Percentiles rank a stretch among this genome's conserved stretches.
Conservation (phyloP, 345 rosid species). For the Melaleuca quinquenervia region DNA sequence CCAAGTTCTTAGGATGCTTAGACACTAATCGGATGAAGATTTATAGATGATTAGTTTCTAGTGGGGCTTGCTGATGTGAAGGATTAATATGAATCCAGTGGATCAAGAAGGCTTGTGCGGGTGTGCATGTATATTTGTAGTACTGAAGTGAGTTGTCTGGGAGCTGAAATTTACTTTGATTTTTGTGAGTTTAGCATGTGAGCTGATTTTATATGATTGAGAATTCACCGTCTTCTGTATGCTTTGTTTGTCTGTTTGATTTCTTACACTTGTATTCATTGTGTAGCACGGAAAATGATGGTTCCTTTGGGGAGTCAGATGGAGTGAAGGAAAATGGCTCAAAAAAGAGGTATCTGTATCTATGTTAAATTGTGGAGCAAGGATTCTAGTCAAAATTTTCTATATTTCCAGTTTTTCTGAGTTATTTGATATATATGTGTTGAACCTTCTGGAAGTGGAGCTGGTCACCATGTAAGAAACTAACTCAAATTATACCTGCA, state of each 20-base stretch:
- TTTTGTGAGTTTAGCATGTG: background rate
- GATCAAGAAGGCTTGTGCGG: background rate
- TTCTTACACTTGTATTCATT: background rate
- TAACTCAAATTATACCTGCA: background rate
- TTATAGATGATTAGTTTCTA: background rate
- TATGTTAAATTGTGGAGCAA: background rate
- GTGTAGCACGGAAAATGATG: conserved; percentile 56
- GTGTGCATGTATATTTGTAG: background rate
- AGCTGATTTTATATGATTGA: background rate
- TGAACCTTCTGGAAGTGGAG: background rate
- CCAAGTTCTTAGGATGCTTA: background rate
- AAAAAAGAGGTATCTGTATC: conserved; percentile 56
- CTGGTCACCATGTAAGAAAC: background rate
- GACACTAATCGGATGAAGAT: background rate
- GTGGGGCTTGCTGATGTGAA: background rate
- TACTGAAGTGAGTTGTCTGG: background rate
- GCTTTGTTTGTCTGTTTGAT: background rate
- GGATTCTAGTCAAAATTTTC: background rate
- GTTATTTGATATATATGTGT: background rate
- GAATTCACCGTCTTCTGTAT: background rate
- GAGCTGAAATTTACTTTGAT: background rate
- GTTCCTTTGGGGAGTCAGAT: conserved; percentile 58
- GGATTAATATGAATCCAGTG: background rate
- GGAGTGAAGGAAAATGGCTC: conserved; percentile 60
- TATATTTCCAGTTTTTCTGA: background rate